Conservation (phyloP, 1,284 basidiomycete genomes). For the Testicularia cyperi region DNA sequence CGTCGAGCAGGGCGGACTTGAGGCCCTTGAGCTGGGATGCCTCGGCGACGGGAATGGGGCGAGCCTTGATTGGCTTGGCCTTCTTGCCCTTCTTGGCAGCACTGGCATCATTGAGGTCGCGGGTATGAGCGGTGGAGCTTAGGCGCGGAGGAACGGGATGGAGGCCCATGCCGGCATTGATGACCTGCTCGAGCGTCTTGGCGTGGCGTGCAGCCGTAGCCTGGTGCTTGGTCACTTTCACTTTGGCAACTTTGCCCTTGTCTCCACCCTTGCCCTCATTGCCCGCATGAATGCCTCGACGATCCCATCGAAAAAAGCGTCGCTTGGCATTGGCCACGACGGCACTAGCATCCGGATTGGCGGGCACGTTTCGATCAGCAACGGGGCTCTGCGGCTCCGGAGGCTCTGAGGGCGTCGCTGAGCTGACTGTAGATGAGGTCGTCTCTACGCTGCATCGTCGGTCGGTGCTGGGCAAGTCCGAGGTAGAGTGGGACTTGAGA, state of each 20-base stretch:
- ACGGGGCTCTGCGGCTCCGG: too few species aligned
- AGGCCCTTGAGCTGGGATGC: conserved; percentile 39
- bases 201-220: conserved; percentile 46
- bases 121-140: conserved; percentile 3
- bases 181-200: conserved; percentile 48
- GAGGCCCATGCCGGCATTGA: conserved; percentile 44
- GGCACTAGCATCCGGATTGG: neutral
- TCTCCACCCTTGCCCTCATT: neutral
- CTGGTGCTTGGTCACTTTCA: conserved; percentile 41
- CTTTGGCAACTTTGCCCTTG: conserved; percentile 33
- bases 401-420: too few species aligned
- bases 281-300: conserved; percentile 24
- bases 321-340: conserved; percentile 6
- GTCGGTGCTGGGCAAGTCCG: conserved; percentile 6
- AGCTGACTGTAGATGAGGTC: too few species aligned
- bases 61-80: conserved; percentile 14
- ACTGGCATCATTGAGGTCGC: neutral
- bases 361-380: neutral
- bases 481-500: conserved; percentile 21
- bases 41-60: conserved; percentile 17
- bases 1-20: conserved; percentile 47
- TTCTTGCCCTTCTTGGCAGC: conserved; percentile 17
- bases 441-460: conserved; percentile 18
- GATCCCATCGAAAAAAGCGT: conserved; percentile 32
- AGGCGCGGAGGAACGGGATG: conserved; percentile 20